A percentile compares a stretch with the other conserved stretches of the same genome.
Conservation (phyloP, 345 rosid genomes). For the Sonneratia caseolaris region DNA sequence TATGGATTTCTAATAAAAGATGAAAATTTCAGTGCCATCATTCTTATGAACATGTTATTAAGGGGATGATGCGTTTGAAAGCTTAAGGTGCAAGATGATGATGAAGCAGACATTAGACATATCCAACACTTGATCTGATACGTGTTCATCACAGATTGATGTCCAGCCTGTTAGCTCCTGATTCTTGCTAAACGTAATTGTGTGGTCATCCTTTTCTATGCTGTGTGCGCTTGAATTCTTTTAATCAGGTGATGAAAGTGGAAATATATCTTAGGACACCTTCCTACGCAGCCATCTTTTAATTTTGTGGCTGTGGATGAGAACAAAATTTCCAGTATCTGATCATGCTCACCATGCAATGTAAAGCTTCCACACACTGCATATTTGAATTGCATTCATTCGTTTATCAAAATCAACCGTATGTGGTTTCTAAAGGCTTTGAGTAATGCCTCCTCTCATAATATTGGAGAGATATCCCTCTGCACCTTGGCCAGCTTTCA, state of each 20-base stretch:
- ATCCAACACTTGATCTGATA: conserved; percentile 72
- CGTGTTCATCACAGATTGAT: conserved; percentile 22
- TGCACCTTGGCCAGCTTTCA: too few species aligned
- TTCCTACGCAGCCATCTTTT: conserved; percentile 33
- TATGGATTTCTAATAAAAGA: too few species aligned
- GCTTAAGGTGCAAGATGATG: conserved; percentile 17
- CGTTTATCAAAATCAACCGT: too few species aligned
- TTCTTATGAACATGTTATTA: too few species aligned
- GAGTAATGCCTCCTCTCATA: too few species aligned
- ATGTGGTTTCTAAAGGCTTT: too few species aligned
- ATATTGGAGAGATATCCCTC: too few species aligned
- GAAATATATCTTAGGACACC: conserved; percentile 64
- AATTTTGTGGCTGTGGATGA: conserved; percentile 36
- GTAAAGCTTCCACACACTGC: too few species aligned
- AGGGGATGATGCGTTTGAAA: too few species aligned
- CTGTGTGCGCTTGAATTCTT: neutral
- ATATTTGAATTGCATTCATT: too few species aligned
- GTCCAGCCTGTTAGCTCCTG: conserved; percentile 31
- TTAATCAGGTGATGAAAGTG: conserved; percentile 28
- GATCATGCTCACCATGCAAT: conserved; percentile 21
- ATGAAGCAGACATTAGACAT: conserved; percentile 24
- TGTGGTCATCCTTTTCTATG: neutral
- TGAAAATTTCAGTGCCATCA: too few species aligned
- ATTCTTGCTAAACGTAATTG: conserved; percentile 17
- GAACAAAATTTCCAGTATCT: conserved; percentile 35